Base-by-base conservation (phyloP, 345 rosid genomes). In the Hibiscus tridactylites region DNA sequence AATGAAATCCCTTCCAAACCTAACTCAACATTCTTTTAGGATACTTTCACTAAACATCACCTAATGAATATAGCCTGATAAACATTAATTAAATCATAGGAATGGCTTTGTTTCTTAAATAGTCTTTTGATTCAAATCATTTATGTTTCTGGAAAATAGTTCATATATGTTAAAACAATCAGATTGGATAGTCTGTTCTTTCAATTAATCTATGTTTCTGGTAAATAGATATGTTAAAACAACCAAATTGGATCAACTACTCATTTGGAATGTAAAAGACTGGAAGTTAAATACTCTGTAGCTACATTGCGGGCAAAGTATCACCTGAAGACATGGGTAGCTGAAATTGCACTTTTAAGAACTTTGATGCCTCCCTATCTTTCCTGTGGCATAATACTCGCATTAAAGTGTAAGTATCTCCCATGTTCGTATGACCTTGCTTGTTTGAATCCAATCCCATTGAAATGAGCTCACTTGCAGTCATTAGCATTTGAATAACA, bases 271-370 rank as follows among this genome's bases (percentile, higher is more conserved):
- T 31, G 35, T 31, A 31, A 31, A 31, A 31, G 35, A 31, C 35
- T 31, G 35, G 19, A 21, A 21, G 44, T 39, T 39, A 39, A 39
- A 39, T 5, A 39, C 44, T 39, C 44, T 39, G 56, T 24, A 44
- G 35, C 65, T 6, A 28, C 60, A 50, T 3, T 62, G n/a, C 16
- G 49, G 26, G 31, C 57, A 74, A 70, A 39, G 67, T 19, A 61
- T 78, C 75, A 95, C 99, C 99, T 92, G 99, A 85, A 65, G 99
- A 90, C 90, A 84, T 88, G 68, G 99, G 99, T 74, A 92, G 90
- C 72, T 95, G 82, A 76, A 88, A 95, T 65, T 92, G 97, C 58
- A 73, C 81, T 79, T 88, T 95, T 46, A 95, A 79, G 81, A 88
- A 95, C 79, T 79, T 88, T 70, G 99, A 95, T 72, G 97, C 97